Base-by-base conservation (phyloP, 2,329 filamentous ascomycete genomes). In the Coniochaeta prunicola region DNA sequence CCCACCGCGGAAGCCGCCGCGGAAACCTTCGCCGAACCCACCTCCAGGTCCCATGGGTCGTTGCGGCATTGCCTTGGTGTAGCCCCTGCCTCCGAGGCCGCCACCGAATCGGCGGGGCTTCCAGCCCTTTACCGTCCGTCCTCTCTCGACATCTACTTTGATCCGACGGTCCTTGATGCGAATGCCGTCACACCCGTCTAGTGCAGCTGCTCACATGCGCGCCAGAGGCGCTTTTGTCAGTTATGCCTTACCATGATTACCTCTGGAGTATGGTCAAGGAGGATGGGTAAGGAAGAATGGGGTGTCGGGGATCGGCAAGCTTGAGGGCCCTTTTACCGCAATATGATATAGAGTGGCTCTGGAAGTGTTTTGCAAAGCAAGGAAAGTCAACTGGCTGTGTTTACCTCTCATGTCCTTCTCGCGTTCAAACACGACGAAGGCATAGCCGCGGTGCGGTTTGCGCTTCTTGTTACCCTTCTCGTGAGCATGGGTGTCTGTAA, bases 341-440 rank as follows among this genome's bases (percentile, higher is more conserved):
- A 15, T 45, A 45, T 45, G 21, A 45, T 24, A 34, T 69, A 67
- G 57, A 66, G 66, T 64, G 56, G 59, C 63, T 60, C 63, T 64
- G 64, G 42, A 15, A 21, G 28, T 56, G 53, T n/a, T 59, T 50
- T 21, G 33, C 40, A 57, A 36, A 31, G n/a, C 34, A 26, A 33
- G 17, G 21, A 13, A 69, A 72, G 74, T 70, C 67, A 73, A 71
- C 76, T 73, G 72, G 53, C 30, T 70, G 72, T 74, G 75, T 78
- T 85, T 96, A 97, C 92, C 92, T 91, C 96, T 96, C 92, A 97
- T 97, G 73, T 97, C 94, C 76, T 93, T 92, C 77, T 97, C 94
- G 73, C 91, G 88, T 76, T 97, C 93, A 71, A 93, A 99, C 58
- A 97, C 91, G 66, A 99, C 89, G 71, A 99, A 99, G 62, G 91